A percentile compares a stretch with the other conserved stretches of the same genome.
phyloP scores from a whole-genome alignment of 805 yeast genomes.

The Saturnispora bothae region DNA sequence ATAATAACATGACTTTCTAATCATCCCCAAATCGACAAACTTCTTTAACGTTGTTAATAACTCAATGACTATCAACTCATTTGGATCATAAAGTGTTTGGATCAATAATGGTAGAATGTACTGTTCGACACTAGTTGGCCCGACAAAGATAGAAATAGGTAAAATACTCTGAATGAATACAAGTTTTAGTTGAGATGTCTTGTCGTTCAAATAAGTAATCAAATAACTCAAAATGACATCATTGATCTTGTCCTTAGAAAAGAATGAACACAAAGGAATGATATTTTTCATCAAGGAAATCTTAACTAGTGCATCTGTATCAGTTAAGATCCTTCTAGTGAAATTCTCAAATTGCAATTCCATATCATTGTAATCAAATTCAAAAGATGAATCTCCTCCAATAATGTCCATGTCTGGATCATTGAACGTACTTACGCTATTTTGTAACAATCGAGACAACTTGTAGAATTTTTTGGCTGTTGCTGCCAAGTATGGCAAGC shows the following conservation, averaged over 20 bases:
- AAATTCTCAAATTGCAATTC: constrained; percentile 53
- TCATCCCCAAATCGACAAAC: constrained; percentile 45
- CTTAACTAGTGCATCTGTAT: constrained; percentile 53
- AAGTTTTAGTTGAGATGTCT: constrained; percentile 53
- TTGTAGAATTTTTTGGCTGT: constrained; percentile 55
- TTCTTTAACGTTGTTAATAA: constrained; percentile 53
- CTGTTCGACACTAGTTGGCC: constrained; percentile 73
- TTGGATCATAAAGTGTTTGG: constrained; percentile 77
- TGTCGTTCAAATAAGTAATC: constrained; percentile 83
- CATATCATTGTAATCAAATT: constrained; percentile 34
- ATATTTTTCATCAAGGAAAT: constrained; percentile 61
- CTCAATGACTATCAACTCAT: constrained; percentile 66
- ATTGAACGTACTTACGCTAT: constrained; percentile 15
- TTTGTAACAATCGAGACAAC: constrained; percentile 41
- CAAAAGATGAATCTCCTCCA: constrained; percentile 19
- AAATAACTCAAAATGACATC: constrained; percentile 84
- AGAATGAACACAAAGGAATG: constrained; percentile 66
- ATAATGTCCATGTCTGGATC: constrained; percentile 35
- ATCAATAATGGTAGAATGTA: constrained; percentile 76
- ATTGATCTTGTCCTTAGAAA: constrained; percentile 81
- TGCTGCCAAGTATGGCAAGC: constrained; percentile 63
- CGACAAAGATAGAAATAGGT: constrained; percentile 69
- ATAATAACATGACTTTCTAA: constrained; percentile 41
- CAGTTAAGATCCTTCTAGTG: constrained; percentile 58
- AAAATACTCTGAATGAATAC: constrained; percentile 65